Evolutionary conservation across 352 stramenopile species (phyloP), one percentile per base, ranked within the genome.

Genomic region (Plasmopara halstedii): DNA sequence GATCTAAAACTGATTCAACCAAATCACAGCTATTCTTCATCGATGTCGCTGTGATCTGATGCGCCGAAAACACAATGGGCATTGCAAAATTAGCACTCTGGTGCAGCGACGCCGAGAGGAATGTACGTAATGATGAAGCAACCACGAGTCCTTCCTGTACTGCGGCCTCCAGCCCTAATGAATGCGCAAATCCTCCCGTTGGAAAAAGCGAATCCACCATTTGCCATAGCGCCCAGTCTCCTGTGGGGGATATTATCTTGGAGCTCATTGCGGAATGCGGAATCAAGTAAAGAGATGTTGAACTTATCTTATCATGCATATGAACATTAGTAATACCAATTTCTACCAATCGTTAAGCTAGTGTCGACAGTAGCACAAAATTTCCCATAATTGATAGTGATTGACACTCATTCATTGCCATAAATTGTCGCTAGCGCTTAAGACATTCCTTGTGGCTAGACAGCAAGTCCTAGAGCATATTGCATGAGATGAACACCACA

Each of bases 121-220:
- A 91, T 22, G 62, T 46, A 21, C 62, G 62, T 15, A 91, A 59
- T 19, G 71, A 82, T 21, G 32, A 38, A 33, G 58, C 53, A 18
- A 25, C 29, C 22, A 90, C 70, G 41, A 88, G 50, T 20, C 67
- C 67, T 49, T 88, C 76, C 54, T 91, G 80, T 19, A 81, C 62
- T 1, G 74, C 77, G n/a, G 72, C 74, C 51, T 91, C 80, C 19
- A 91, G 70, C 0, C 80, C 80, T 11, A 83, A 54, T 41, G 80
- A 92, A 61, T 92, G 80, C 39, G 80, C 80, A 50, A 92, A 92
- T 37, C 80, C 80, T 33, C 80, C 80, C 0, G 80, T 92, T 26
- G 80, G 80, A 46, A 80, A 92, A 29, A 92, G 54, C 39, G 80
- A 92, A 58, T 92, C 80, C 42, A 88, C 42, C 64, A 92, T 83